Evolutionary conservation across 2,329 filamentous ascomycete genomes (phyloP).

Genomic region (Aspergillus niger): DNA sequence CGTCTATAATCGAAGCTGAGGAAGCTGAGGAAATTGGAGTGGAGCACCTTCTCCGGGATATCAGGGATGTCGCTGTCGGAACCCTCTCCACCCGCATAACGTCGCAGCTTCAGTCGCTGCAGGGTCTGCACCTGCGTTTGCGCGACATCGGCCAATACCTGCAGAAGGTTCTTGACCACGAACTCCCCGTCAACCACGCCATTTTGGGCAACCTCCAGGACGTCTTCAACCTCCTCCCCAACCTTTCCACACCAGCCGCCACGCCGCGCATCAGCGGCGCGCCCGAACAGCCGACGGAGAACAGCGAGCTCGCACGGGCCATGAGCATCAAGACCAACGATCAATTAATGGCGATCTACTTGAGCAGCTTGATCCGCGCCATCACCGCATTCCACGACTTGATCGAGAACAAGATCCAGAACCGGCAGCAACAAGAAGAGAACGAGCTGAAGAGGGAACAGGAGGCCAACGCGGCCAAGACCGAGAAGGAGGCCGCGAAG

Average conservation of each 20-base stretch:
- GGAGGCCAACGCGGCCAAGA: conserved; percentile 63
- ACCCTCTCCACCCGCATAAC: conserved; percentile 96
- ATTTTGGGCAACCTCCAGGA: conserved; percentile 99
- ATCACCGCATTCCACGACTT: conserved; percentile 99
- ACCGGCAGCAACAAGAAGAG: conserved; percentile 94
- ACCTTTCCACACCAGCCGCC: conserved; percentile 80
- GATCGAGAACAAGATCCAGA: conserved; percentile 99
- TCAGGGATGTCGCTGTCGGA: conserved; percentile 95
- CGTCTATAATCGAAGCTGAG: conserved; percentile 97
- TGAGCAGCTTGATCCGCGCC: conserved; percentile 92
- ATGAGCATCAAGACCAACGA: conserved; percentile 99
- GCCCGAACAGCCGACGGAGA: conserved; percentile 61
- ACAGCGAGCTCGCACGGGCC: conserved; percentile 86
- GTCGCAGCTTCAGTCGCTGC: conserved; percentile 94
- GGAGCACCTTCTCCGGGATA: conserved; percentile 95
- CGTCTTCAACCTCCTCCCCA: conserved; percentile 96
- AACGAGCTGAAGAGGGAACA: conserved; percentile 80
- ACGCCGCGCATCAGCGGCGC: conserved; percentile 57
- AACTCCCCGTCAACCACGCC: conserved; percentile 93
- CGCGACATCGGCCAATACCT: conserved; percentile 95
- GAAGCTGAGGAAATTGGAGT: conserved; percentile 99
- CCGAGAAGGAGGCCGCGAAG: conserved; percentile 63
- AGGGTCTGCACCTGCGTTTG: conserved; percentile 90
- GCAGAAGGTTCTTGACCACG: conserved; percentile 89
- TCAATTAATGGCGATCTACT: conserved; percentile 97